Evolutionary conservation across 805 yeast species (phyloP), one percentile per base, ranked within the genome.

Genomic region (Ogataea neopini): DNA sequence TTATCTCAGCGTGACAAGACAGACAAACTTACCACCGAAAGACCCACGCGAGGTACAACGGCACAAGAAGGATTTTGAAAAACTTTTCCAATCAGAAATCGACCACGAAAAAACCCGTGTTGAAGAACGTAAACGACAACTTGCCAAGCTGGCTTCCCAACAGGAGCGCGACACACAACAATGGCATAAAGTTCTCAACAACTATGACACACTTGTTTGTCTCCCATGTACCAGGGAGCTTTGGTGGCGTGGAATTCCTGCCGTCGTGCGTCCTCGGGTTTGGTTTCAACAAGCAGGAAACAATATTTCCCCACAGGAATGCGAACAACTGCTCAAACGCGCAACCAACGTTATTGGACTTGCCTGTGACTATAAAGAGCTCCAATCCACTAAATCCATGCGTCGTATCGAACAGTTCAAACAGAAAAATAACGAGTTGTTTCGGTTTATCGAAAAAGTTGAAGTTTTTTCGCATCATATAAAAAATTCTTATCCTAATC

Each of bases 11-110:
- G 68, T 71, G 19, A 83, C 90, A 0, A 67, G 92, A 45, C 90
- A 87, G 20, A 64, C 74, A 1, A 77, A 80, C 69, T 64, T 85
- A 32, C 91, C 92, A 0, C 88, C 89, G 37, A 85, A 85, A 60
- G 64, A 76, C 20, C 60, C 64, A 14, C 62, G 66, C 15, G 90
- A 85, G 55, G 74, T 76, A 14, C 45, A 62, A 23, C 77, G 73
- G 49, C 91, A 85, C 59, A 69, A 77, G 36, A 64, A 65, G 36
- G 83, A 81, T 56, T 80, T 77, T 47, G 77, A 80, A 44, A 54
- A 61, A 23, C 50, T 80, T 34, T 62, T 80, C 29, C 62, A 67
- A 39, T 56, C 60, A 3, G 80, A 80, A 11, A 54, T 79, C 1
- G 55, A 64, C 17, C 55, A 62, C 18, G 82, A 79, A 57, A 52